These are phyloP conservation scores for Phytopythium mirpurense DNA, from an alignment of 352 stramenopile species.

Conservation along the genomic window DNA sequence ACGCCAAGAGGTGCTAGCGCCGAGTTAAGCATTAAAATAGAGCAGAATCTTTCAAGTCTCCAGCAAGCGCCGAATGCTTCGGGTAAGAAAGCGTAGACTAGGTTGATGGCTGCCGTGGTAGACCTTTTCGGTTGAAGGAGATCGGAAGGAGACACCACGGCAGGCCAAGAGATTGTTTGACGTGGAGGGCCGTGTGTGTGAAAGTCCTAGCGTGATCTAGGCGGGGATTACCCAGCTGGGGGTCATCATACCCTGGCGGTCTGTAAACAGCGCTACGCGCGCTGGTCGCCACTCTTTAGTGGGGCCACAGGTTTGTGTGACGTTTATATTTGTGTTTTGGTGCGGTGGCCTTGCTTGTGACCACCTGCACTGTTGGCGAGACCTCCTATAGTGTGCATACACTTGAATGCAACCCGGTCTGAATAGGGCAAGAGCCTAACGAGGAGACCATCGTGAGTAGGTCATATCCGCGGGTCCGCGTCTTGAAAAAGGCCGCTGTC, in stretches of 20 bases:
- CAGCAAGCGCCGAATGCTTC: not conserved
- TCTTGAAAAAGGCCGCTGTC: conserved; percentile 4
- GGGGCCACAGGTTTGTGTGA: not conserved
- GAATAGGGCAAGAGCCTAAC: conserved; percentile 3
- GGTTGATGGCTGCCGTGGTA: conserved; percentile 3
- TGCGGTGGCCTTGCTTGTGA: not conserved
- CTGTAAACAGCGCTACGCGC: not conserved
- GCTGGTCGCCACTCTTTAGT: conserved; percentile 2
- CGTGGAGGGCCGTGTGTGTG: not conserved
- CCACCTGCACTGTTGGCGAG: not conserved
- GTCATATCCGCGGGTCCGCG: not conserved
- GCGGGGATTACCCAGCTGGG: not conserved
- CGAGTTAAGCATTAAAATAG: not conserved
- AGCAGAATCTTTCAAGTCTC: conserved; percentile 3
- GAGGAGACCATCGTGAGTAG: not conserved
- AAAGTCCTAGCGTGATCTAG: conserved; percentile 4
- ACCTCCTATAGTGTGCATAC: not conserved
- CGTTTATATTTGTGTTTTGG: conserved; percentile 3
- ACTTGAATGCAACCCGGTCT: conserved; percentile 1
- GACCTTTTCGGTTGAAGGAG: not conserved
- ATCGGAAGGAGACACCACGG: not conserved
- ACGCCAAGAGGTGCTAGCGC: not conserved
- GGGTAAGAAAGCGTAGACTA: not conserved
- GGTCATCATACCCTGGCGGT: not conserved
- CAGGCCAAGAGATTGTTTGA: conserved; percentile 3